Conservation (phyloP, 352 stramenopile genomes). For the Pythium utonaiense region DNA sequence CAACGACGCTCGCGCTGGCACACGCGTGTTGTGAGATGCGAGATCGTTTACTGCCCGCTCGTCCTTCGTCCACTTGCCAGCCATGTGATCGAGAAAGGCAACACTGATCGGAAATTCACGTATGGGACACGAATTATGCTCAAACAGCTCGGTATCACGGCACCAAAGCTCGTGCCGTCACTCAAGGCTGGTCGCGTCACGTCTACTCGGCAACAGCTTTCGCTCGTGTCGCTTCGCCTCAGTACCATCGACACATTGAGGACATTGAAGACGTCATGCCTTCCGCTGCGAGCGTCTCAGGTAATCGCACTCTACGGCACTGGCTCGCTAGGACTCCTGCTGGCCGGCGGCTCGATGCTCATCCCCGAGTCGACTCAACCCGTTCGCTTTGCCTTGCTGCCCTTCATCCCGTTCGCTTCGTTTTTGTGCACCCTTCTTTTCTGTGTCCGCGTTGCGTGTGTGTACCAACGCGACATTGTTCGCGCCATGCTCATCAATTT, state of each 20-base stretch:
- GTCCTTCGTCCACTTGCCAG: background rate
- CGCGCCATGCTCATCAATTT: constrained; percentile 18
- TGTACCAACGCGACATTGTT: constrained; percentile 13
- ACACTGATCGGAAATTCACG: background rate
- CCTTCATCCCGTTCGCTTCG: background rate
- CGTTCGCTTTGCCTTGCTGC: background rate
- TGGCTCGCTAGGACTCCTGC: constrained; percentile 11
- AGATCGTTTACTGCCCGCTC: constrained; percentile 10
- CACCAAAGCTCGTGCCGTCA: constrained; percentile 8
- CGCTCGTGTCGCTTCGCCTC: constrained; percentile 18
- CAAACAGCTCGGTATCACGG: constrained; percentile 21
- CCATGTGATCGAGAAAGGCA: background rate
- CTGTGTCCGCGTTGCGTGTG: constrained; percentile 1
- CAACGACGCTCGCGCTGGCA: background rate
- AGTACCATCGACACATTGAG: constrained; percentile 17
- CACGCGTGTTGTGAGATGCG: constrained; percentile 12
- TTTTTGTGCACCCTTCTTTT: constrained; percentile 12
- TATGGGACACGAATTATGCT: constrained; percentile 19
- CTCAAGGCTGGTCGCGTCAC: constrained; percentile 6
- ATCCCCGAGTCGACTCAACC: background rate
- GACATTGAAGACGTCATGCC: too few relatives aligned
- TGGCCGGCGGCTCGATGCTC: constrained; percentile 9
- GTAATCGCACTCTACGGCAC: constrained; percentile 8
- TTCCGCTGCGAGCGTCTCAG: too few relatives aligned
- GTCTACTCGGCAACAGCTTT: constrained; percentile 16